A percentile compares a stretch with the other conserved stretches of the same genome.
Evolutionary conservation across 306 rosid genomes (phyloP).

Genomic region (Prinsepia uniflora): DNA sequence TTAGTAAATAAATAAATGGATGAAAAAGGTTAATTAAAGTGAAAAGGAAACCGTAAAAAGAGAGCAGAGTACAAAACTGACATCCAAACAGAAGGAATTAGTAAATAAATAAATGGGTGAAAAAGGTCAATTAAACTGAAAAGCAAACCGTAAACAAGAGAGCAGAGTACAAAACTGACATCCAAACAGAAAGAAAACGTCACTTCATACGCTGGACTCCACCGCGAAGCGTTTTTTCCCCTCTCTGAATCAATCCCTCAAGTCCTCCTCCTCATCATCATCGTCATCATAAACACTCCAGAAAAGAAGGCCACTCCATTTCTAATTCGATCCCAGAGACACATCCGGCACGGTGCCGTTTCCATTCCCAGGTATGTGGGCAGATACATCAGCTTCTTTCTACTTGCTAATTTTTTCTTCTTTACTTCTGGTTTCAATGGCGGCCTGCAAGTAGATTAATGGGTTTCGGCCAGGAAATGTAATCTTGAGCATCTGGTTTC

Average conservation of each 20-base stretch:
- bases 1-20: no score
- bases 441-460: not conserved
- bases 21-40: not conserved
- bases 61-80: not conserved
- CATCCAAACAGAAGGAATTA: not conserved
- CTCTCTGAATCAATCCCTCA: not conserved
- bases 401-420: constrained; percentile 5
- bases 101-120: no score
- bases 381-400: not conserved
- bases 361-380: not conserved
- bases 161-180: not conserved
- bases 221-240: not conserved
- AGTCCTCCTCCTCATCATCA: not conserved
- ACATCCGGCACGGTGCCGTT: not conserved
- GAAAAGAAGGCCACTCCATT: not conserved
- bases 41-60: not conserved
- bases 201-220: constrained; percentile 2
- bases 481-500: not conserved
- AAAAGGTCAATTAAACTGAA: not conserved
- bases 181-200: constrained; percentile 7
- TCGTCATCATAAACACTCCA: not conserved
- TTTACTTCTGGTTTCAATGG: not conserved
- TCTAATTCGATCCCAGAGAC: constrained; percentile 5
- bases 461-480: not conserved
- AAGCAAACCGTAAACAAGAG: not conserved